Conservation (phyloP, 257 asterid species). For the Knoxia roxburghii region DNA sequence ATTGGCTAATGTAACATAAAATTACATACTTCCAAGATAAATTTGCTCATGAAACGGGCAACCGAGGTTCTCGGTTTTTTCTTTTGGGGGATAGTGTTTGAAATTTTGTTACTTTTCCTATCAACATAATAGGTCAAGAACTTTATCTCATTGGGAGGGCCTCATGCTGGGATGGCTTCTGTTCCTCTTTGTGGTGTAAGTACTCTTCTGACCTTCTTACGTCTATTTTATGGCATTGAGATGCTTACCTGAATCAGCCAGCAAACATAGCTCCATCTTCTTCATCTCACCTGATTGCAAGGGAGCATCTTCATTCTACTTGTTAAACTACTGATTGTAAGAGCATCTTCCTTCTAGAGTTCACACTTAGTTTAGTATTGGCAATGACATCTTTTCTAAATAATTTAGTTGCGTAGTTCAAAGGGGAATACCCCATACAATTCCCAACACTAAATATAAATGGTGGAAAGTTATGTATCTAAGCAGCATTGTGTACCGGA, state of each 20-base stretch:
- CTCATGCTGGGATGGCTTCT: conserved; percentile 98
- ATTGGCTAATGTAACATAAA: not conserved
- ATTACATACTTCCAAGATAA: not conserved
- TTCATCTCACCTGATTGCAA: not conserved
- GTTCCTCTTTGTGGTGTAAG: conserved; percentile 97
- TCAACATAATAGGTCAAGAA: conserved; percentile 71
- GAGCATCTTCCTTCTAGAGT: not conserved
- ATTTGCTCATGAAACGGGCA: too few relatives aligned
- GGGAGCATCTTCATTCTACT: not conserved
- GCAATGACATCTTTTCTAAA: not conserved
- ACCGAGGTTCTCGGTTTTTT: not conserved
- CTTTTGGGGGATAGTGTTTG: not conserved
- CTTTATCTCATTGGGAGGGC: conserved; percentile 82
- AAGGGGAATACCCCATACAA: not conserved
- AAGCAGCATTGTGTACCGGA: not conserved
- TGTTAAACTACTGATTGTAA: not conserved
- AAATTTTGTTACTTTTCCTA: not conserved
- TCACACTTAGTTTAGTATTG: not conserved
- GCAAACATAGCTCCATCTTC: too few relatives aligned
- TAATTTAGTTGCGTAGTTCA: not conserved
- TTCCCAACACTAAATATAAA: not conserved
- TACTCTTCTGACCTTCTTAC: conserved; percentile 17
- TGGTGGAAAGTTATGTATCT: not conserved
- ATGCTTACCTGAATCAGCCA: not conserved
- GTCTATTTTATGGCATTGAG: not conserved